Evolutionary conservation across 2,329 filamentous ascomycete genomes (phyloP), one percentile per base, ranked within the genome.

Genomic region (Penicillium corylophilum): DNA sequence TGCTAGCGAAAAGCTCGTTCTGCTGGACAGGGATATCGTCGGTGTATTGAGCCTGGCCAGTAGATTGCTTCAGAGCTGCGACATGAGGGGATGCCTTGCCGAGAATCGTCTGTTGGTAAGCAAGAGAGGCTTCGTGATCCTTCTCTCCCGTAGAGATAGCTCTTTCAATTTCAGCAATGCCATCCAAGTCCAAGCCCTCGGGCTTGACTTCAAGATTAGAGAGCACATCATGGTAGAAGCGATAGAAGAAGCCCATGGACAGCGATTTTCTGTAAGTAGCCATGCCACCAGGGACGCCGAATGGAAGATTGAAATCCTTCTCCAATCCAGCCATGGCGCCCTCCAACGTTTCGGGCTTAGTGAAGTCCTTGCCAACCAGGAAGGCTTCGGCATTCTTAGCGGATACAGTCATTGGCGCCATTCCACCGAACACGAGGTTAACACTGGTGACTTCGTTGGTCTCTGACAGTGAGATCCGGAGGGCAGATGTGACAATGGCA

Each of bases 241-340:
- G 86, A 73, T 97, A 97, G 74, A 97, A 97, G 79, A 99, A 95
- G 2, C 92, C 87, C 46, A 97, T 77, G 0, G 94, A 93, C 8
- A 99, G 77, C 1, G 91, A 89, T 69, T 94, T 95, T 24, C 94
- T 81, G 67, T 97, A 99, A 1, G 91, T 95, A 0, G 94, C 93
- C 94, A 99, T 99, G 33, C 94, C 94, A 59, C 94, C 94, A 0
- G 93, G 94, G 0, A 99, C 94, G 47, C 91, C 87, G 64, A 95
- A 97, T 4, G 83, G 80, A 26, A 99, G 79, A 67, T 95, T 84
- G 65, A 99, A 99, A 66, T 97, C 94, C 46, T 83, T 79, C 57
- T 90, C 92, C n/a, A 99, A 77, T 0, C 90, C 88, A 61, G 84
- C 88, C 90, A 97, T 96, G 5, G 86, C 83, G 1, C 89, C 92